Evolutionary conservation across 352 stramenopile species (phyloP), one percentile per base, ranked within the genome.

Genomic region (Pythium biforme): DNA sequence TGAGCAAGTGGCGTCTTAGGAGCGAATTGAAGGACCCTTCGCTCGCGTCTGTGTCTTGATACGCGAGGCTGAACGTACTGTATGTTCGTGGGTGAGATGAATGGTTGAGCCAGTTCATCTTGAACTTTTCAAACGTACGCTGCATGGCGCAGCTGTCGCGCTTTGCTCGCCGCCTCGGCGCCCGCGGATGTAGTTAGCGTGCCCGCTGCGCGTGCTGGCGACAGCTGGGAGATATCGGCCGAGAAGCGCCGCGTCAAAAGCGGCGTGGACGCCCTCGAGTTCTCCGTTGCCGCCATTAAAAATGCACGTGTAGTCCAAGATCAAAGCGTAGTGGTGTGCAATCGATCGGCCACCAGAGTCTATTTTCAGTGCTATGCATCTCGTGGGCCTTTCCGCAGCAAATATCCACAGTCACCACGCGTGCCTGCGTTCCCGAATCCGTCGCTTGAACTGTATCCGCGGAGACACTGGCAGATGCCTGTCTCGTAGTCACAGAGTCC

Each of bases 401-500:
- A 49, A 41, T 75, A 76, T 29, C 86, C 81, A 55, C 86, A 95
- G 70, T 95, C 86, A 11, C 69, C 69, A 29, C 79, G 78, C 19
- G 61, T 81, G 17, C 86, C 86, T 9, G 53, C 15, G 11, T 76
- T 79, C 8, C 86, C 86, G 34, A 73, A 71, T 5, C 86, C 85
- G 43, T 94, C 75, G 53, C 81, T 93, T 10, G 72, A 81, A 3
- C 60, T 77, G 51, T 80, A 93, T 9, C 80, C 81, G 6, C 64
- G 47, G 0, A 64, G 64, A 37, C 84, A 93, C 6, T 65, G 47
- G 58, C 84, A 93, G 10, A 73, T 64, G 0, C 81, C 84, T 10
- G 62, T 70, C 1, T 70, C 63, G 45, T 72, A 70, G 57, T 98
- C 81, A 72, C 93, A 98, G 40, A 82, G 71, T 9, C 93, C 93